These are phyloP conservation scores for Tubosaeta sp. DNA, from an alignment of 768 basidiomycete genomes.

Conservation along the genomic window DNA sequence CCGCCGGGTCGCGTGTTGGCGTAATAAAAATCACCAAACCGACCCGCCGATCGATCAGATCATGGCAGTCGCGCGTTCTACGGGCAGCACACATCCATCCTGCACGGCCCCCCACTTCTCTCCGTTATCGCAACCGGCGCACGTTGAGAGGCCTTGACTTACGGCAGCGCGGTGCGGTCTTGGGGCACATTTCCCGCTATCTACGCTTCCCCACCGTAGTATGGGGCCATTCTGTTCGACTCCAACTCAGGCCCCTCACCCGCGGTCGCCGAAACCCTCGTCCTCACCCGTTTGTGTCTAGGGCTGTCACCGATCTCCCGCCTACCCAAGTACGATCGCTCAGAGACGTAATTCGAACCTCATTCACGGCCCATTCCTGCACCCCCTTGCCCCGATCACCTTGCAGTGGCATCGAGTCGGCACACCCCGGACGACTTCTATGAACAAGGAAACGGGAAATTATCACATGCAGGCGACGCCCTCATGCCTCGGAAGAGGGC, in stretches of 20 bases:
- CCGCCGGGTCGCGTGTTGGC: not conserved
- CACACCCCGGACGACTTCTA: not conserved
- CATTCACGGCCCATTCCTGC: not conserved
- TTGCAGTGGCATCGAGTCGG: slow-evolving; percentile 1
- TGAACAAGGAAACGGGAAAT: not conserved
- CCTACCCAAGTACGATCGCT: slow-evolving; percentile 1
- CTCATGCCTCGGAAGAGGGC: slow-evolving; percentile 5
- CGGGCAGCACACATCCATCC: not conserved
- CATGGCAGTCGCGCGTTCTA: not conserved
- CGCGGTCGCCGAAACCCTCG: slow-evolving; percentile 2
- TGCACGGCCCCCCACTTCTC: not conserved
- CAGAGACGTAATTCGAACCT: slow-evolving; percentile 10
- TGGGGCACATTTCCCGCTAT: slow-evolving; percentile 12
- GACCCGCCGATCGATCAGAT: not conserved
- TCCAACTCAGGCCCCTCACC: not conserved
- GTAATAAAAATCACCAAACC: not conserved
- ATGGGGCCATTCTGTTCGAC: not conserved
- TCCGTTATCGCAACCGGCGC: slow-evolving; percentile 10
- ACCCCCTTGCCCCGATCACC: slow-evolving; percentile 17
- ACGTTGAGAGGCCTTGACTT: not conserved
- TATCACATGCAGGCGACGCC: slow-evolving; percentile 5
- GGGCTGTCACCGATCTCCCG: not conserved
- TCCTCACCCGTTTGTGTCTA: not conserved
- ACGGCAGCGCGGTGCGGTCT: slow-evolving; percentile 6
- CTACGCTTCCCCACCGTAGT: not conserved